These are phyloP conservation scores for Yamadazyma scolyti DNA, from an alignment of 805 yeast genomes.

Conservation along the genomic window DNA sequence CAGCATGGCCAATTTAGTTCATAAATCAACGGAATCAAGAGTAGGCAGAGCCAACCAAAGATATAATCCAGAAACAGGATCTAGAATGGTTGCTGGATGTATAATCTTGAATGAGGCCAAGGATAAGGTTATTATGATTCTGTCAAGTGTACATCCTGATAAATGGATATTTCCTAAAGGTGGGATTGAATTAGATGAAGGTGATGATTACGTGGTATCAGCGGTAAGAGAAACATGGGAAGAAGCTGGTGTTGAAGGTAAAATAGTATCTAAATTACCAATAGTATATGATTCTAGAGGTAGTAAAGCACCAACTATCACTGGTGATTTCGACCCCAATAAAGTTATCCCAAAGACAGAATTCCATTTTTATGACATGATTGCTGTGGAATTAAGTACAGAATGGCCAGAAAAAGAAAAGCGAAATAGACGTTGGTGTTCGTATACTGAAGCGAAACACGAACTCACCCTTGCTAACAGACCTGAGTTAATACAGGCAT, in stretches of 20 bases:
- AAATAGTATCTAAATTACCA: slow-evolving; percentile 53
- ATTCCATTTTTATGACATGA: slow-evolving; percentile 83
- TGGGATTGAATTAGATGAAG: slow-evolving; percentile 86
- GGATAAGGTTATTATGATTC: slow-evolving; percentile 69
- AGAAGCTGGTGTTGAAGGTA: slow-evolving; percentile 88
- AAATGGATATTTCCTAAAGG: slow-evolving; percentile 95
- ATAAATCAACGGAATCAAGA: slow-evolving; percentile 28
- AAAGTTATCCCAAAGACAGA: slow-evolving; percentile 69
- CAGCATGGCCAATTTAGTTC: slow-evolving; percentile 7
- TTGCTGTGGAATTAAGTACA: slow-evolving; percentile 48
- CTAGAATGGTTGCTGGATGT: slow-evolving; percentile 92
- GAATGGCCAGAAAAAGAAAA: slow-evolving; percentile 72
- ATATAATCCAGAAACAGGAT: slow-evolving; percentile 61
- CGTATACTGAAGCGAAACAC: slow-evolving; percentile 60
- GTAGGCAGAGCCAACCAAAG: slow-evolving; percentile 57
- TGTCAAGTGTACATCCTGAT: slow-evolving; percentile 64
- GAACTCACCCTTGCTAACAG: slow-evolving; percentile 56
- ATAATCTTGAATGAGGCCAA: slow-evolving; percentile 60
- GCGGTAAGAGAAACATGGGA: slow-evolving; percentile 97
- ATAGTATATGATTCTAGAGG: slow-evolving; percentile 57
- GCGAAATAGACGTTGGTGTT: slow-evolving; percentile 74
- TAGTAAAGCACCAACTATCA: slow-evolving; percentile 34
- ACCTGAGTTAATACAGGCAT: slow-evolving; percentile 64
- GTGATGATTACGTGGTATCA: slow-evolving; percentile 40
- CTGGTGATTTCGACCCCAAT: slow-evolving; percentile 28